Evolutionary conservation across 2,329 filamentous ascomycete species (phyloP), one percentile per base, ranked within the genome.

Genomic region (Daldinia sp.): DNA sequence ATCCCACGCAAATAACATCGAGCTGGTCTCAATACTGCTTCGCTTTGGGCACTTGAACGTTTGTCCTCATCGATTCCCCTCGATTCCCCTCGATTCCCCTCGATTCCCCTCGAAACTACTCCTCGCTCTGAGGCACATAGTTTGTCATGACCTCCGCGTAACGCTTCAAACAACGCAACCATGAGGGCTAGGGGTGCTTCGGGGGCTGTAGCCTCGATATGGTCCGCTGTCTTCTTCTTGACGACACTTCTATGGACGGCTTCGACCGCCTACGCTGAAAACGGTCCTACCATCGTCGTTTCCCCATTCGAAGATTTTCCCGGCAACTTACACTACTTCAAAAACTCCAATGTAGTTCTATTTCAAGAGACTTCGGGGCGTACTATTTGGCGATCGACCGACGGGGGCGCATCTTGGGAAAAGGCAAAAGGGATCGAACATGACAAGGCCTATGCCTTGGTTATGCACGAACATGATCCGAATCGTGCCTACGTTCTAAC

Each of bases 401-500:
- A 98, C 79, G 93, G 91, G 35, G 96, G 95, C 68, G 85, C 85
- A 70, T 85, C 81, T 45, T 99, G 95, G 94, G 79, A 86, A 43
- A 80, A 79, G 64, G 81, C 94, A 65, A 77, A 87, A 25, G 86
- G 82, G 47, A 83, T 94, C 58, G 85, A 87, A 19, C 85, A 89
- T 56, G 87, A 87, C 57, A 80, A 84, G 67, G 85, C 87, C 11
- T 75, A 83, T 63, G 81, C 87, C 66, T 82, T 98, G 51, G 78
- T 87, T 71, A 88, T 91, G 81, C 94, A 97, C 78, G 87, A 91
- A 2, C 93, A 86, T 77, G 90, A 98, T 75, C 81, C 87, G 54
- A 83, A 89, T 66, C 88, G 91, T 55, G 96, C 95, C 25, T 94
- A 95, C 68, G 87, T 94, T 59, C 77, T 97, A 61, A 93, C 93